phyloP scores from a whole-genome alignment of 768 basidiomycete genomes.

The Porphyrellus cyaneotinctus region DNA sequence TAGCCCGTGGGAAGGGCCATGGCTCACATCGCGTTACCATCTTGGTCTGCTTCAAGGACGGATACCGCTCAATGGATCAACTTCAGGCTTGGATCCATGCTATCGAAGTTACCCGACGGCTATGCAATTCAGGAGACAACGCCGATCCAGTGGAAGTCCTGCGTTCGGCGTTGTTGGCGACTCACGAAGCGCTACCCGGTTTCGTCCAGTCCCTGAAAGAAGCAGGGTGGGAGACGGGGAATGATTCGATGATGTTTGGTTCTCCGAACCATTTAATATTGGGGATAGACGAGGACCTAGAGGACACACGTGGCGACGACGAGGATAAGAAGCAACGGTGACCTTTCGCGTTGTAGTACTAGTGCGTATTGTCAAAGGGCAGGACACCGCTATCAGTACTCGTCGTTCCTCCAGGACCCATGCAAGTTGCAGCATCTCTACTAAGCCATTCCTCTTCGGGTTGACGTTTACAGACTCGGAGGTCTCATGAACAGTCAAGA shows the following conservation, averaged over 20 bases:
- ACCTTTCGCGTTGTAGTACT: too few species aligned
- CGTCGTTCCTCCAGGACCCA: too few species aligned
- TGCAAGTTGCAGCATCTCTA: too few species aligned
- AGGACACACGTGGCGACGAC: too few species aligned
- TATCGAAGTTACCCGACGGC: slow-evolving; percentile 15
- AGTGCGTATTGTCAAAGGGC: too few species aligned
- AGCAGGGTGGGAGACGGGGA: slow-evolving; percentile 38
- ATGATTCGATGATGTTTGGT: slow-evolving; percentile 31
- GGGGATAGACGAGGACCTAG: slow-evolving; percentile 3
- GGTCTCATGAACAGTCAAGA: too few species aligned
- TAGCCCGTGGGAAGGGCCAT: slow-evolving; percentile 17
- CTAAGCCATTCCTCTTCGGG: too few species aligned
- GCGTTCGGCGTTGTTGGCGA: slow-evolving; percentile 8
- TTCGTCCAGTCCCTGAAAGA: slow-evolving; percentile 18
- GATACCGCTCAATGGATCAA: slow-evolving; percentile 44
- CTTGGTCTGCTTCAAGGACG: slow-evolving; percentile 49
- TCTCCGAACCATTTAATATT: slow-evolving; percentile 23
- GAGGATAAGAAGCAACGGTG: slow-evolving; percentile 21
- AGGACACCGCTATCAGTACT: too few species aligned
- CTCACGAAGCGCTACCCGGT: slow-evolving; percentile 11
- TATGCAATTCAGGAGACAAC: background rate
- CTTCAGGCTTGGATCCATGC: slow-evolving; percentile 50
- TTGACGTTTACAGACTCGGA: too few species aligned
- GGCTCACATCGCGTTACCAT: slow-evolving; percentile 14
- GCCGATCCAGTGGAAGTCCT: slow-evolving; percentile 7